Percentiles rank a stretch among this genome's conserved stretches.
These are phyloP conservation scores for Oxalis stricta DNA, from an alignment of 441 rosid genomes.

Conservation along the genomic window DNA sequence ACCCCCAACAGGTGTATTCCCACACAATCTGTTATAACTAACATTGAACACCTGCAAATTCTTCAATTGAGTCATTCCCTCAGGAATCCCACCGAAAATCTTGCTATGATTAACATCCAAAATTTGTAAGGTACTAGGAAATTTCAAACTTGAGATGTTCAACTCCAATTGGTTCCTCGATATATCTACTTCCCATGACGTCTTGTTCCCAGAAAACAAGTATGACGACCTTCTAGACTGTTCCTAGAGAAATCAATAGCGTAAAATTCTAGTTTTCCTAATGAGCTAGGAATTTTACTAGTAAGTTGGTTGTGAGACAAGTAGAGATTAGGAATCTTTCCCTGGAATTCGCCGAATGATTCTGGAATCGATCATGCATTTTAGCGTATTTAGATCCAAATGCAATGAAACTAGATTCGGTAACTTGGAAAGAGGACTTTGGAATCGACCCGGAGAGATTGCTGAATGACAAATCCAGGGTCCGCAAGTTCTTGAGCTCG, in stretches of 20 bases:
- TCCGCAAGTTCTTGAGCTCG: conserved; percentile 31
- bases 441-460: conserved; percentile 49
- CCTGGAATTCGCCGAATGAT: conserved; percentile 42
- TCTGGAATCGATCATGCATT: conserved; percentile 45
- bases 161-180: conserved; percentile 49
- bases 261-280: conserved; percentile 32
- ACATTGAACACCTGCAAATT: conserved; percentile 27
- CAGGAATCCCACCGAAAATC: conserved; percentile 37
- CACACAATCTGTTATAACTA: conserved; percentile 62
- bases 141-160: conserved; percentile 32
- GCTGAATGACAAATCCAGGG: conserved; percentile 53
- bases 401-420: conserved; percentile 37
- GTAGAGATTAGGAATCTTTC: conserved; percentile 25
- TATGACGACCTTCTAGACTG: conserved; percentile 40
- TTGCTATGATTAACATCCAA: conserved; percentile 48
- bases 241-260: conserved; percentile 49
- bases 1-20: conserved; percentile 57
- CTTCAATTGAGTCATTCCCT: conserved; percentile 10
- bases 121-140: conserved; percentile 21
- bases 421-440: conserved; percentile 35
- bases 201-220: conserved; percentile 54
- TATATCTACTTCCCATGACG: conserved; percentile 25
- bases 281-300: conserved; percentile 46
- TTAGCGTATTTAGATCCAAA: conserved; percentile 41
- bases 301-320: conserved; percentile 59